Base-by-base conservation (phyloP, 768 basidiomycete species). In the Podaxis sp. region DNA sequence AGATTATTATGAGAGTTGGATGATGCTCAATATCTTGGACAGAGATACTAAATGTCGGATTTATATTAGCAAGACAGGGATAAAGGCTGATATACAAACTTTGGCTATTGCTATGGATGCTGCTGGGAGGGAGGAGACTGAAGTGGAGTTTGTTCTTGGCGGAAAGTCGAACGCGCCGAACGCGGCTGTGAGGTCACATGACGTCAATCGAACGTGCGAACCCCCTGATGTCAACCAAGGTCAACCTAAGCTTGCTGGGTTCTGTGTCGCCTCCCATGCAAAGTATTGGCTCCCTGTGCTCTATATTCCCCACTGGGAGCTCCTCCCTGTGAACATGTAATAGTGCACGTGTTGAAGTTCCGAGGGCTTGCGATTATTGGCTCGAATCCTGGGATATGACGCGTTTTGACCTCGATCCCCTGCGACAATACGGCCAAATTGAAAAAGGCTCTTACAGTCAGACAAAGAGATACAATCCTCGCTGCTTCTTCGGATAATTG, bases 31-130 rank as follows among this genome's bases (percentile, higher is more conserved):
- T 15, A 22, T 8, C 11, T 12, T 24, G 49, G 17, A 28, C 8
- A 26, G 40, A n/a, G 8, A 28, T 24, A 1, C 56, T 57, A 36
- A 57, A 40, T 8, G 22, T n/a, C 3, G 24, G 6, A 13, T 46
- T 39, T 17, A 59, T 24, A 52, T 59, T 52, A 59, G 59, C 7
- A 36, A 26, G 8, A 39, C 48, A 24, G 12, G 17, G 12, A 15
- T 49, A 51, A 15, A 36, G 39, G 28, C 13, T 52, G 38, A 26
- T 52, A 56, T 59, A 59, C 59, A 59, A 22, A 59, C 59, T 59
- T 59, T 59, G 49, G 9, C 54, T 40, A 55, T 39, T 12, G 24
- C 33, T 59, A 59, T 38, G 19, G 22, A 24, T 22, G 19, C 13
- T 38, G 17, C 33, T 36, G 22, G 48, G 36, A 24, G 46, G 36